These are phyloP conservation scores for Cladosporium sp. DNA, from an alignment of 2,329 filamentous ascomycete genomes.

Conservation along the genomic window DNA sequence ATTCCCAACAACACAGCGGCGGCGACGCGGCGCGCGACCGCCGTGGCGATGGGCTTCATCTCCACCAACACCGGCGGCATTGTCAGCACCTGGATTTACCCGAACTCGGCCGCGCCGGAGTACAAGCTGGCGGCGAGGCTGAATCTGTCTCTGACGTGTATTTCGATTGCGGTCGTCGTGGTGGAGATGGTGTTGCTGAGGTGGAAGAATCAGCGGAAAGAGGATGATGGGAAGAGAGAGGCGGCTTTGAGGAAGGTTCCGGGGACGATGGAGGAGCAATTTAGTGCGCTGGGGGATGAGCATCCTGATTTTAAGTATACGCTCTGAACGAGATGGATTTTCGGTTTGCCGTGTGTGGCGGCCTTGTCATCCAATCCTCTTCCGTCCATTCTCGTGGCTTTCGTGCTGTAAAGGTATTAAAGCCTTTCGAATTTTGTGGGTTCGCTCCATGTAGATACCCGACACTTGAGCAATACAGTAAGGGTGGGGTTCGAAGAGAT, in stretches of 20 bases:
- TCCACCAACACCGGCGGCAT: not conserved
- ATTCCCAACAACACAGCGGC: constrained; percentile 82
- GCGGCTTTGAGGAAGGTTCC: constrained; percentile 27
- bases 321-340: constrained; percentile 9
- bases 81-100: constrained; percentile 4
- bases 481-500: too few species aligned
- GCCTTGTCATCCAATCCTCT: too few species aligned
- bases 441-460: too few species aligned
- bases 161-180: constrained; percentile 61
- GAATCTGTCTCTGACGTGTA: constrained; percentile 34
- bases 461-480: too few species aligned
- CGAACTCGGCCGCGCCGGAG: not conserved
- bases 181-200: constrained; percentile 67
- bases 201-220: constrained; percentile 60
- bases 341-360: too few species aligned
- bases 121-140: constrained; percentile 6
- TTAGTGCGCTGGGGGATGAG: constrained; percentile 64
- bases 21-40: constrained; percentile 83
- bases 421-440: too few species aligned
- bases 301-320: constrained; percentile 37
- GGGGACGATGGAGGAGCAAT: constrained; percentile 36
- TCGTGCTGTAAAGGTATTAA: too few species aligned
- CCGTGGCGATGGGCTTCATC: constrained; percentile 72
- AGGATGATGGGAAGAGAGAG: constrained; percentile 59
- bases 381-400: too few species aligned